Conservation (phyloP, 129 eudicot species). For the Heracleum sosnowskyi region DNA sequence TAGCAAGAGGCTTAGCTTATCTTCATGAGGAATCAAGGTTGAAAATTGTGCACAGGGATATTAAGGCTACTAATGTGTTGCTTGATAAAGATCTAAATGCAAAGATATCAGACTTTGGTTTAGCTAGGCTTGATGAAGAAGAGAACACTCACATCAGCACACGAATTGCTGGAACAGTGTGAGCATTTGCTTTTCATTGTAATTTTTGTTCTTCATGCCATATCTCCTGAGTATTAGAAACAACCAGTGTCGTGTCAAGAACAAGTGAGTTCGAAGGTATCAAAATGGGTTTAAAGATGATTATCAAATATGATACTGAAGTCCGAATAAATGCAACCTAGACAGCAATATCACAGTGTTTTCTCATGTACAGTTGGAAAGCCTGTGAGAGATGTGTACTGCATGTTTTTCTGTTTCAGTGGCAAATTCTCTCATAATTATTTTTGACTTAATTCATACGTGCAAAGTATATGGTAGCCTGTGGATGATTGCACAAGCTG, state of each 20-base stretch:
- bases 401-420: background rate
- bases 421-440: background rate
- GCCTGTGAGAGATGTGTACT: background rate
- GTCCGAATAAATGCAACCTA: background rate
- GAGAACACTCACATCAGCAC: slow-evolving; percentile 52
- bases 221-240: background rate
- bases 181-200: slow-evolving; percentile 1
- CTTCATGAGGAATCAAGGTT: slow-evolving; percentile 54
- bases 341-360: background rate
- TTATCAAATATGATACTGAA: background rate
- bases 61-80: slow-evolving; percentile 45
- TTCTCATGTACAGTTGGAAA: background rate
- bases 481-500: background rate
- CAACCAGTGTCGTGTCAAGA: background rate
- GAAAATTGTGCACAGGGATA: slow-evolving; percentile 48
- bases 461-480: no score
- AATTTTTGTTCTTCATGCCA: background rate
- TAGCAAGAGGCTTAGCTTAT: slow-evolving; percentile 49
- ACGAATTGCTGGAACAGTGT: slow-evolving; percentile 54
- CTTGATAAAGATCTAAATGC: slow-evolving; percentile 47
- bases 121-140: slow-evolving; percentile 50
- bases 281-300: background rate
- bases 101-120: slow-evolving; percentile 52
- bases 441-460: no score
- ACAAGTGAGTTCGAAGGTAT: background rate